Evolutionary conservation across 2,329 filamentous ascomycete species (phyloP).

Genomic region (Penicillium sp.): DNA sequence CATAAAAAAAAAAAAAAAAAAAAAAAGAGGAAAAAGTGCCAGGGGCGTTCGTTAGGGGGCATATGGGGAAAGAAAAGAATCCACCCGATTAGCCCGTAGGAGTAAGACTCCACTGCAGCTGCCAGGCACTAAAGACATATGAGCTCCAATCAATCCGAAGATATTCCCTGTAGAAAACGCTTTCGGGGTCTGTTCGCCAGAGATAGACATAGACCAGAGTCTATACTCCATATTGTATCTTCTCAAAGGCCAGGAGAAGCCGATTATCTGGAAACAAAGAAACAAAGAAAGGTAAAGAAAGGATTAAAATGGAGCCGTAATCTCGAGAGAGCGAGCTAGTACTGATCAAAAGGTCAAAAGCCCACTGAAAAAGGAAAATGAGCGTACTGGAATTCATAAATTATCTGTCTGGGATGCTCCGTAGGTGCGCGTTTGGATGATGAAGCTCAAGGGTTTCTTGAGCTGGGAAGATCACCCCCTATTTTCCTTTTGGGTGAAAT

Average conservation of each 20-base stretch:
- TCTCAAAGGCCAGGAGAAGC: not conserved
- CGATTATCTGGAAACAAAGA: not conserved
- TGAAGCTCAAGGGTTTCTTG: conserved; percentile 5
- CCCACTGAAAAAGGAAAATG: conserved; percentile 4
- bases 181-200: not conserved
- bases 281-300: conserved; percentile 3
- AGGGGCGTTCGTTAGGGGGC: conserved; percentile 35
- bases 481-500: not conserved
- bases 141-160: not conserved
- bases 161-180: not conserved
- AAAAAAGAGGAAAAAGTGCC: conserved; percentile 8
- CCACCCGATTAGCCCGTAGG: conserved; percentile 31
- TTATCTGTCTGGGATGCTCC: conserved; percentile 5
- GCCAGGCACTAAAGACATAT: conserved; percentile 10
- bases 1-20: too few species aligned
- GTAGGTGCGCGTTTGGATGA: conserved; percentile 12
- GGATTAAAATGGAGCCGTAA: conserved; percentile 3
- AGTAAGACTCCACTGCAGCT: conserved; percentile 31
- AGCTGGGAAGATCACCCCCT: conserved; percentile 3
- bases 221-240: not conserved
- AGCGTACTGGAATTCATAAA: not conserved
- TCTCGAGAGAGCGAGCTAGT: not conserved
- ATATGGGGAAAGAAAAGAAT: conserved; percentile 30
- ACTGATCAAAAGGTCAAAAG: not conserved
- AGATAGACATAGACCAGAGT: not conserved